Percentiles rank a stretch among this genome's conserved stretches.
These are phyloP conservation scores for Saccharomycopsis sp. DNA, from an alignment of 805 yeast genomes.

Conservation along the genomic window DNA sequence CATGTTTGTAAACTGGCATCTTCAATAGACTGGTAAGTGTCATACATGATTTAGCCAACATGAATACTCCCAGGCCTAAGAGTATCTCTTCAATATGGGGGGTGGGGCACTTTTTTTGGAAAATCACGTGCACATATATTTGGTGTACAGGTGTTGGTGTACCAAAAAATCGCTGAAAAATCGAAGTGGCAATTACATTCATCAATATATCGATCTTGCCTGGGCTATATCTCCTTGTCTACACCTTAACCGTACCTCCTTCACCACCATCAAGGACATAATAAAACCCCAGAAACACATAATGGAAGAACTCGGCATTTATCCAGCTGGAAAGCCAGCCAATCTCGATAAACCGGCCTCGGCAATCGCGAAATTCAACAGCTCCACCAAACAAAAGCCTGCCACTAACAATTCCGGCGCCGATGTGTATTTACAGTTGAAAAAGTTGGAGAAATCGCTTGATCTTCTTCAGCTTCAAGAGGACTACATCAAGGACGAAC, in stretches of 20 bases:
- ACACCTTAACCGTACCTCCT: no score
- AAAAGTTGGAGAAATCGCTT: slow-evolving; percentile 84
- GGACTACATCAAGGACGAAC: slow-evolving; percentile 96
- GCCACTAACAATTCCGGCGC: slow-evolving; percentile 27
- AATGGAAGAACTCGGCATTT: slow-evolving; percentile 63
- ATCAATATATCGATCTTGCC: no score
- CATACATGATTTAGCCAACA: no score
- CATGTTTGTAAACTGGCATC: no score
- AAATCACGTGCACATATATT: no score
- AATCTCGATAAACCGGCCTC: slow-evolving; percentile 29
- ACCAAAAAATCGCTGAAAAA: background rate
- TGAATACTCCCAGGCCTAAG: no score
- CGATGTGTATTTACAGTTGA: slow-evolving; percentile 79
- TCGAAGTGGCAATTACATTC: background rate
- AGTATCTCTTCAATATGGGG: no score
- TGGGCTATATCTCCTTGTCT: no score
- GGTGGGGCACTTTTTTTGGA: no score
- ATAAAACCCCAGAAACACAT: no score
- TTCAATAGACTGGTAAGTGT: no score
- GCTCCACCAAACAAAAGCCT: slow-evolving; percentile 22
- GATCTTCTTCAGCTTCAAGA: slow-evolving; percentile 84
- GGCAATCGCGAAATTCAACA: slow-evolving; percentile 28
- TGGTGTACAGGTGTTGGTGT: background rate
- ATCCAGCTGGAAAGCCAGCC: slow-evolving; percentile 28
- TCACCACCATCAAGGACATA: no score